These are phyloP conservation scores for Aureobasidium uvarum DNA, from an alignment of 2,329 filamentous ascomycete genomes.

Conservation along the genomic window DNA sequence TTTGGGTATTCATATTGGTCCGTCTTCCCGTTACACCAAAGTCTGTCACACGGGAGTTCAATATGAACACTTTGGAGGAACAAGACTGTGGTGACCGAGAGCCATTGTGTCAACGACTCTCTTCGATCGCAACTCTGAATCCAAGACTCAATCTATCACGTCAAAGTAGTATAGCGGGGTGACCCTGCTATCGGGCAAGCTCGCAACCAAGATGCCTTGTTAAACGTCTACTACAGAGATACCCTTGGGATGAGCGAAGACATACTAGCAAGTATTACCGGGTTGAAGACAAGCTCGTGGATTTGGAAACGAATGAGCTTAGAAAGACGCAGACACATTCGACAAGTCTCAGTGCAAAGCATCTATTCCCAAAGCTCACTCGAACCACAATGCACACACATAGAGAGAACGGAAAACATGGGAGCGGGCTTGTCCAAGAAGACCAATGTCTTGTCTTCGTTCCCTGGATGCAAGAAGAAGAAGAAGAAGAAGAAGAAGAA, in stretches of 20 bases:
- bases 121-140: neutral
- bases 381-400: no score
- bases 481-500: no score
- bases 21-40: neutral
- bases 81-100: neutral
- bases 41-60: neutral
- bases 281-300: no score
- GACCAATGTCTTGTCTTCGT: neutral
- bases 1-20: slow-evolving; percentile 4
- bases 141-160: neutral
- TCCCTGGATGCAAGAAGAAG: neutral
- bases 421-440: neutral
- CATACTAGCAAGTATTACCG: no score
- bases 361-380: no score
- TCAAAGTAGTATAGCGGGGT: neutral
- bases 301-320: no score
- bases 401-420: no score
- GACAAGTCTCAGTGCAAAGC: no score
- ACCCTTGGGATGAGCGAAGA: neutral
- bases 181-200: neutral
- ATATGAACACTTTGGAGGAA: neutral
- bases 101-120: neutral
- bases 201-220: no score
- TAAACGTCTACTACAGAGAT: neutral
- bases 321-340: no score